Evolutionary conservation across 1,284 basidiomycete genomes (phyloP), one percentile per base, ranked within the genome.

Genomic region (Tilletiopsis washingtonensis): DNA sequence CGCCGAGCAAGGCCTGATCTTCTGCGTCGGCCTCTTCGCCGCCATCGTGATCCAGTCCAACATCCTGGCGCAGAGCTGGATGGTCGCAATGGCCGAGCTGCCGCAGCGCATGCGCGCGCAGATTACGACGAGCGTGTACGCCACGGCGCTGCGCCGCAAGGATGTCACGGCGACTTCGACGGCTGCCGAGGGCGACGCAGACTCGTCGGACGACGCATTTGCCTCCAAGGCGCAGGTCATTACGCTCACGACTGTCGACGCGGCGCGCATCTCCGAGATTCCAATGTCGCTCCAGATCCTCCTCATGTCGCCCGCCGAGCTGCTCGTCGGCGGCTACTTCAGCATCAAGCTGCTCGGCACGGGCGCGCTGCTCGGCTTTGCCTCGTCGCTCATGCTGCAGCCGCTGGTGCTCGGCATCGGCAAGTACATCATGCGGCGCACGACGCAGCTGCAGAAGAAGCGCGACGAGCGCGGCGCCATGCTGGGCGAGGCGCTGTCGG

Each of bases 291-390:
- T 47, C 37, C n/a, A 43, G 34, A 38, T 45, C 24, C 38, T 45
- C 24, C 55, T 56, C 29, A 41, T 54, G 19, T 56, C 61, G 1
- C 62, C 62, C 17, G 19, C 59, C 23, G 61, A 65, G 40, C 38
- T 67, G 5, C 23, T 51, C 14, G 55, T 59, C 19, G 63, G 53
- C 37, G 47, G 53, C 3, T 52, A 45, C 2, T 66, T 67, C 42
- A 43, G 57, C 15, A 63, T 61, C 47, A 48, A 57, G 29, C 55
- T 67, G 19, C 54, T 67, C 19, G 64, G 64, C 7, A 57, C 55
- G 49, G 53, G 52, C 11, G 61, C 63, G 1, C 51, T 66, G 14
- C 46, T 57, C 6, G 63, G 64, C 19, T 49, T 64, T 3, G 48
- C 24, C 3, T 48, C 51, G 2, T 51, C 53, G 14, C 41, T 66